Evolutionary conservation across 2,329 filamentous ascomycete species (phyloP).

Genomic region (Colletotrichum somersetense): DNA sequence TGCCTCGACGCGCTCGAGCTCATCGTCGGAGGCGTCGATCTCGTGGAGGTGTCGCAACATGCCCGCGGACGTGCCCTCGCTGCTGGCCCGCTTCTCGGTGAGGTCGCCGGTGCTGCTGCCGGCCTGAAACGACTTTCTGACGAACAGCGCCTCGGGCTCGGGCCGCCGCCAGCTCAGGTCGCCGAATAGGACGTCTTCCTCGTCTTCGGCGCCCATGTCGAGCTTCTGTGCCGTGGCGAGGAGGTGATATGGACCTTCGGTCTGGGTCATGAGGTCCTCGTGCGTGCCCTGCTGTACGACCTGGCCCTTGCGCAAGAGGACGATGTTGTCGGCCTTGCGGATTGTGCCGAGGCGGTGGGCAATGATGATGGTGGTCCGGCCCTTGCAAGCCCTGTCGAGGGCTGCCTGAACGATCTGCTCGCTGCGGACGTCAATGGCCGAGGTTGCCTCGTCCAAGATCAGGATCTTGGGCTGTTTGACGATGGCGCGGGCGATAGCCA

Average conservation of each 20-base stretch:
- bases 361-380: conserved; percentile 70
- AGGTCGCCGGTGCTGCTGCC: conserved; percentile 35
- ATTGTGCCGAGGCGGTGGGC: conserved; percentile 67
- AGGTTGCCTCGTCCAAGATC: conserved; percentile 73
- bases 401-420: conserved; percentile 65
- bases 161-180: conserved; percentile 39
- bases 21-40: conserved; percentile 32
- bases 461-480: conserved; percentile 69
- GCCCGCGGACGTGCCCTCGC: conserved; percentile 24
- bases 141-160: conserved; percentile 17
- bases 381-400: conserved; percentile 61
- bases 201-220: conserved; percentile 36
- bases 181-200: conserved; percentile 42
- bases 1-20: conserved; percentile 25
- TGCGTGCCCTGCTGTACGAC: conserved; percentile 70
- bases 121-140: conserved; percentile 6
- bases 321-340: conserved; percentile 68
- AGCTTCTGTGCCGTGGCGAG: conserved; percentile 54
- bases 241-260: conserved; percentile 57
- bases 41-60: conserved; percentile 19
- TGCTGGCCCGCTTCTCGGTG: conserved; percentile 33
- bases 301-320: conserved; percentile 67
- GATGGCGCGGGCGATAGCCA: conserved; percentile 70
- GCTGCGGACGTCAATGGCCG: conserved; percentile 69
- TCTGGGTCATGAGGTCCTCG: conserved; percentile 61